Evolutionary conservation across 345 rosid species (phyloP), one percentile per base, ranked within the genome.

Genomic region (Populus davidiana): DNA sequence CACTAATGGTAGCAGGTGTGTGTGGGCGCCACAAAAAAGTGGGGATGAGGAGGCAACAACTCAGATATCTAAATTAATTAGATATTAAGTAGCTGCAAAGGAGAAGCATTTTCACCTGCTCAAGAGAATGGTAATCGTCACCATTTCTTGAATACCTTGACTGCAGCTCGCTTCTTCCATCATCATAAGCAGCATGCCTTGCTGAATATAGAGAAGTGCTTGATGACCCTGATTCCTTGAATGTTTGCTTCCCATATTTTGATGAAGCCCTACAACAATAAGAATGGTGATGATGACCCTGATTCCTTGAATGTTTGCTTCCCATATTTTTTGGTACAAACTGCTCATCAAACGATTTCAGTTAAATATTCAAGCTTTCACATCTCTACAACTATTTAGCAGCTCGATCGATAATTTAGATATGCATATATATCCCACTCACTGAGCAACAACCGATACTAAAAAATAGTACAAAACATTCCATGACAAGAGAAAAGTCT

Each of bases 101-200:
- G 44, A 67, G 35, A 5, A 10, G 72, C 39, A 64, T 14, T 49
- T 54, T 59, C 71, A 85, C 83, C 87, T 87, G 83, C 2, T 82
- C 88, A 8, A 83, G 75, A 72, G 85, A 79, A 72, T 49, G 54
- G 83, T 83, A 87, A 44, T 87, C 75, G 70, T 87, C 86, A 16
- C 74, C 83, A 17, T 83, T 78, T 69, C 76, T 82, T 29, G 80
- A 74, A 73, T 78, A 83, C 70, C 70, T 80, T 10, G 75, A 76
- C 44, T 73, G 78, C 31, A 78, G 71, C 41, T 67, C 76, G 75
- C 79, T 69, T 27, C 68, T 79, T 65, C 71, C 66, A 29, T 80
- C 86, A 69, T 39, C 56, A 17, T 17, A 52, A 35, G 70, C 87
- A 36, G 44, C 35, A 31, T 67, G 23, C 6, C 70, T 66, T 64